Conservation (phyloP, 148 eudicot species). For the Heliosperma pusillum region DNA sequence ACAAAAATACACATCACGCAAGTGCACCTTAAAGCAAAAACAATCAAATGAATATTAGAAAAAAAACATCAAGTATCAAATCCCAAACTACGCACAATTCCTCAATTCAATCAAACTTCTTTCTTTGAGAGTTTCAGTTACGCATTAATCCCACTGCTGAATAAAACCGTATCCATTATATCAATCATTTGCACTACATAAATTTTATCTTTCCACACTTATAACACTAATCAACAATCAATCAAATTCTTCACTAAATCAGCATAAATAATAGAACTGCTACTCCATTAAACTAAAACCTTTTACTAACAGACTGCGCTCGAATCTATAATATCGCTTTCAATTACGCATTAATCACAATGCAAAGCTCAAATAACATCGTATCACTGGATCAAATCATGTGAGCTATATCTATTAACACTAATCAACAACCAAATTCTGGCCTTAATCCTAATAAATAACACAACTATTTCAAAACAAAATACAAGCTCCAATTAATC, state of each 20-base stretch:
- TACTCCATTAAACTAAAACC: not conserved
- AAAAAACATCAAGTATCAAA: not conserved
- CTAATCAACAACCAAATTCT: not conserved
- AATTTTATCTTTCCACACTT: no score
- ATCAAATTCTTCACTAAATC: not conserved
- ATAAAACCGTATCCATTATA: no score
- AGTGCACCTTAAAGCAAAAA: not conserved
- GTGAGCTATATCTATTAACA: not conserved
- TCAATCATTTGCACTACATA: no score
- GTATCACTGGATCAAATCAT: not conserved
- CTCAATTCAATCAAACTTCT: no score
- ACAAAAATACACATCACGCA: not conserved
- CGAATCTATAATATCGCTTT: not conserved
- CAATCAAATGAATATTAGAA: not conserved
- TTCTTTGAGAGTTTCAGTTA: no score
- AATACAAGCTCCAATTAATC: slow-evolving; percentile 7
- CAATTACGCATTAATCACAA: not conserved
- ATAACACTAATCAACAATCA: not conserved
- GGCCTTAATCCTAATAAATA: not conserved
- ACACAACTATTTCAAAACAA: no score
- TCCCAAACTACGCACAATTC: not conserved
- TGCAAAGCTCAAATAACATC: not conserved
- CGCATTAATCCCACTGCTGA: no score
- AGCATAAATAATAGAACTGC: not conserved
- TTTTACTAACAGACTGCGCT: not conserved